These are phyloP conservation scores for Yamadazyma taylorii DNA, from an alignment of 1,139 yeast genomes.

Conservation along the genomic window DNA sequence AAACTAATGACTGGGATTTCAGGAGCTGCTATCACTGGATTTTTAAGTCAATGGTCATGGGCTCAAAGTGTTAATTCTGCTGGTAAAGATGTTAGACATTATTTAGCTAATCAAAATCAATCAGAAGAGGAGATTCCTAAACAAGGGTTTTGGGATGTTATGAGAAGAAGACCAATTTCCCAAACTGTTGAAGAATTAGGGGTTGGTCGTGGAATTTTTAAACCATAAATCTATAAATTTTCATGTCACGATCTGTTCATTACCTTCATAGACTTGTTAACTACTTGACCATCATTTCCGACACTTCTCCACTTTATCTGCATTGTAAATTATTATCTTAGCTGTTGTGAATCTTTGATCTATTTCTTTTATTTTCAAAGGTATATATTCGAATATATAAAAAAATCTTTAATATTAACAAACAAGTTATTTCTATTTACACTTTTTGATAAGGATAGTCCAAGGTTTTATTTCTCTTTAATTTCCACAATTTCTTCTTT, in stretches of 20 bases:
- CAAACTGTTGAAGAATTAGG: conserved; percentile 81
- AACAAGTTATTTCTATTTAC: conserved; percentile 6
- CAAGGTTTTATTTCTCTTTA: conserved; percentile 69
- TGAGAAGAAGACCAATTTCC: conserved; percentile 78
- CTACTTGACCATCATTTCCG: no score
- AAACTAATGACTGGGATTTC: conserved; percentile 43
- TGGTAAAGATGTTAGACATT: conserved; percentile 37
- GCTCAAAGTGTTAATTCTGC: conserved; percentile 46
- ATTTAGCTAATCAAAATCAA: conserved; percentile 32
- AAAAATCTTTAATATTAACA: neutral
- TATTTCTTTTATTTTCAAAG: neutral
- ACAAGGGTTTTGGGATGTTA: conserved; percentile 82
- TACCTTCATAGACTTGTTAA: no score
- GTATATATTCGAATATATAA: conserved; percentile 1
- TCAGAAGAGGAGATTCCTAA: conserved; percentile 32
- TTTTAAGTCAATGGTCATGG: conserved; percentile 43
- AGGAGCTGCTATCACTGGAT: conserved; percentile 42
- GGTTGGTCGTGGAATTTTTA: conserved; percentile 56
- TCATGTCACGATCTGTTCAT: no score
- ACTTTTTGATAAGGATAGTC: conserved; percentile 74
- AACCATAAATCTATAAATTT: conserved; percentile 21
- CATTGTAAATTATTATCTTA: conserved; percentile 1
- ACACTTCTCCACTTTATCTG: neutral
- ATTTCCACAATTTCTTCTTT: conserved; percentile 88
- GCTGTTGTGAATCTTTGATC: no score